A percentile compares a stretch with the other conserved stretches of the same genome.
phyloP scores from a whole-genome alignment of 2,329 filamentous ascomycete genomes.

The Fusarium chaquense region DNA sequence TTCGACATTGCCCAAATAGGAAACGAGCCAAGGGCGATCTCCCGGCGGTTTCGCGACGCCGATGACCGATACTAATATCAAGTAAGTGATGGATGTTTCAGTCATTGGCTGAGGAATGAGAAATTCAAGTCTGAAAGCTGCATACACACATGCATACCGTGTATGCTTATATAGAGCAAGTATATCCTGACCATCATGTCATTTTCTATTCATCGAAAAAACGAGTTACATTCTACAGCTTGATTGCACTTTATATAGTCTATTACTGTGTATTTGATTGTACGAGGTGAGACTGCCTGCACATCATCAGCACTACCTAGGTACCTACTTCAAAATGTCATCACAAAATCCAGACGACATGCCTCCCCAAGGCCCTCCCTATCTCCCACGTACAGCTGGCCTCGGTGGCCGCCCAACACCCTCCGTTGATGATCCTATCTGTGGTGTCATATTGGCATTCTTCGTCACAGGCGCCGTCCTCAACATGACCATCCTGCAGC shows the following conservation, averaged over 20 bases:
- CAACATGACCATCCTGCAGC: conserved; percentile 70
- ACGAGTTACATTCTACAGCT: not conserved
- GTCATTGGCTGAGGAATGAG: not conserved
- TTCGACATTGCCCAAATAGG: conserved; percentile 30
- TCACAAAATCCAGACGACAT: conserved; percentile 22
- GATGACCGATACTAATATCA: conserved; percentile 25
- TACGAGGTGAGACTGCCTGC: not conserved
- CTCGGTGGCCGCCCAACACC: conserved; percentile 70
- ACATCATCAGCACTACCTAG: no score
- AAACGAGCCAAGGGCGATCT: conserved; percentile 28
- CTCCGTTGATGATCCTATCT: conserved; percentile 73
- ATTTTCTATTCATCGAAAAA: not conserved
- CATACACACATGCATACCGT: not conserved
- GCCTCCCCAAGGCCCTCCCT: conserved; percentile 53
- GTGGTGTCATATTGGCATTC: conserved; percentile 70
- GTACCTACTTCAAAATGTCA: conserved; percentile 22
- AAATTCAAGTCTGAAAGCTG: not conserved
- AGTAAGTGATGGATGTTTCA: not conserved
- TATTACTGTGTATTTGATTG: not conserved
- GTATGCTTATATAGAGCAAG: not conserved
- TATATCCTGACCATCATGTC: not conserved
- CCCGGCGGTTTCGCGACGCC: conserved; percentile 28
- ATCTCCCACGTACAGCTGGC: conserved; percentile 57
- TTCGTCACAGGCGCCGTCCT: conserved; percentile 65
- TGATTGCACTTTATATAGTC: not conserved